Evolutionary conservation across 139 green algal genomes (phyloP).

Genomic region (Helicosporidium sp.): DNA sequence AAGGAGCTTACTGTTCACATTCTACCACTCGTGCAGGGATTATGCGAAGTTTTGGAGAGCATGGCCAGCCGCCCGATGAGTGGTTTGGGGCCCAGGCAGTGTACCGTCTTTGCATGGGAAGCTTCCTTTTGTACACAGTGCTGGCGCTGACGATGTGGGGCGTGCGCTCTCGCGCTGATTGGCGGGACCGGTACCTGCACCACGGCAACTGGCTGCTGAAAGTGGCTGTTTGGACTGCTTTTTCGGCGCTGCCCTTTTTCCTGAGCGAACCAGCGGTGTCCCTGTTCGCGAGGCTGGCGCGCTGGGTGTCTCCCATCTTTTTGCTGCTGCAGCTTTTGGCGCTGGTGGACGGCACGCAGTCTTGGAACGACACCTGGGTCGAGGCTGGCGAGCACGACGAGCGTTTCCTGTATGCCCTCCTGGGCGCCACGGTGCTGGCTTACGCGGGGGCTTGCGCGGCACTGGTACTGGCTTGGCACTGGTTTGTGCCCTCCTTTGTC

Average conservation of each 20-base stretch:
- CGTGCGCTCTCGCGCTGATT: constrained; percentile 64
- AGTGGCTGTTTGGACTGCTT: constrained; percentile 52
- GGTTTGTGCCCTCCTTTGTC: constrained; percentile 68
- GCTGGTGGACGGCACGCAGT: constrained; percentile 75
- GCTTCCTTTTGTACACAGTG: constrained; percentile 33
- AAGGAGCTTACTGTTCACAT: no score
- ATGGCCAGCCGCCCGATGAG: constrained; percentile 27
- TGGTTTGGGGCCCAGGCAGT: constrained; percentile 92
- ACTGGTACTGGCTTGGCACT: constrained; percentile 57
- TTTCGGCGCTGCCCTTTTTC: constrained; percentile 65
- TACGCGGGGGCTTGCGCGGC: constrained; percentile 37
- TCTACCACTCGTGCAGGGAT: constrained; percentile 53
- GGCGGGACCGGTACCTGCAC: constrained; percentile 58
- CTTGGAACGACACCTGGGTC: constrained; percentile 85
- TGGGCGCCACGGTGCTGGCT: constrained; percentile 45
- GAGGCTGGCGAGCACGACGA: constrained; percentile 51
- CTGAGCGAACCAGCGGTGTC: constrained; percentile 12
- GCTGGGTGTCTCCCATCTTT: constrained; percentile 71
- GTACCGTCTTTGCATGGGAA: constrained; percentile 82
- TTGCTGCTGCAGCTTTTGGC: constrained; percentile 89
- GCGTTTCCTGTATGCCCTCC: constrained; percentile 60
- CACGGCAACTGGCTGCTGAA: constrained; percentile 78
- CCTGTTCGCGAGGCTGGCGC: constrained; percentile 39
- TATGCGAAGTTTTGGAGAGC: no score
- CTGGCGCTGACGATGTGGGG: constrained; percentile 55